Evolutionary conservation across 2,329 filamentous ascomycete genomes (phyloP), one percentile per base, ranked within the genome.

Genomic region (Pyricularia pennisetigena): DNA sequence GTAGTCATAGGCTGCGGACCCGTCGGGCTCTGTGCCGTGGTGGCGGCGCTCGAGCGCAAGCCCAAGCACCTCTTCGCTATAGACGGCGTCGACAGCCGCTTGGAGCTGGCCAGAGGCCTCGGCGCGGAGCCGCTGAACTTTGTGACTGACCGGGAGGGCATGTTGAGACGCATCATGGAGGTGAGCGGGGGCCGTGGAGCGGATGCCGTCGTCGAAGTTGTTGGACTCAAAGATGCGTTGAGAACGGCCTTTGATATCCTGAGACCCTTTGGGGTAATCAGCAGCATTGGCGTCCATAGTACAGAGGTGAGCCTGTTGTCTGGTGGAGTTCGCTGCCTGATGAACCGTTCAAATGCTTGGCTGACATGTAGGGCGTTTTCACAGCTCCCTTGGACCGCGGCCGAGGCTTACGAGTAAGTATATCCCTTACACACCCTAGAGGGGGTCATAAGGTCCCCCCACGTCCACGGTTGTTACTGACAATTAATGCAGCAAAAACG

Each of bases 111-210:
- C 28, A 85, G 82, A 75, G 83, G 81, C 2, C 81, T 97, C 0
- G 93, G 93, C 2, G 94, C 92, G 2, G 92, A 94, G 77, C 89
- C 92, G 0, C 88, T 93, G 78, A 94, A 97, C 76, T 94, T 94
- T 78, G 79, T 85, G 74, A 87, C 81, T 2, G 86, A 92, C 70
- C 83, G 83, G 65, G 86, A 88, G 57, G 86, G 83, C 3, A 83
- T 96, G 76, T 79, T 88, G 68, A 82, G 85, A 72, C 85, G 90
- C 67, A 88, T 97, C 67, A 88, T 88, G 74, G 90, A 91, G 72
- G 85, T 89, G 65, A 95, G 92, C 0, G 83, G 90, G 20, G 93
- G 93, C 8, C 84, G 94, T 57, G 94, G 94, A 7, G 93, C 93
- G 16, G 94, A 97, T 78, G 88, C 92, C 23, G 88, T 95, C 2